Conservation (phyloP, 2,329 filamentous ascomycete genomes). For the Phyllosticta paracitricarpa region DNA sequence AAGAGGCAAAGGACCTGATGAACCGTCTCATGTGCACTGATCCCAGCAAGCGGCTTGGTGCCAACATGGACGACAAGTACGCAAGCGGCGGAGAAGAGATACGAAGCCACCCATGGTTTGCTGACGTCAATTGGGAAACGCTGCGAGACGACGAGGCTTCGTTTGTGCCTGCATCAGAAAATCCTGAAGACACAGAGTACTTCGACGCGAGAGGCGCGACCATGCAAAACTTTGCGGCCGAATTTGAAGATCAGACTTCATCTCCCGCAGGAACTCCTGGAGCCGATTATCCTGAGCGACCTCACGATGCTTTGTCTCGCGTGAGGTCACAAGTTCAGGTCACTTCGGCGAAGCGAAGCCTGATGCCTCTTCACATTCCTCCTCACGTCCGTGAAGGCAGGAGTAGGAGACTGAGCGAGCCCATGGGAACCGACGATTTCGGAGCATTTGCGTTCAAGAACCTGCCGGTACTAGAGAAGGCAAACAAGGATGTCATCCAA, state of each 20-base stretch:
- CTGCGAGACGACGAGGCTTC: slow-evolving; percentile 91
- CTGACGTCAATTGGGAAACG: slow-evolving; percentile 77
- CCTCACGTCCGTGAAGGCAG: slow-evolving; percentile 90
- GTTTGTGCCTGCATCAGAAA: slow-evolving; percentile 84
- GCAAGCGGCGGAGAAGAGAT: slow-evolving; percentile 84
- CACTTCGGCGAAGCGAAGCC: slow-evolving; percentile 74
- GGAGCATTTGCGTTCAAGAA: slow-evolving; percentile 97
- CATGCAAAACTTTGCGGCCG: slow-evolving; percentile 82
- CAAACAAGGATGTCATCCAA: slow-evolving; percentile 97
- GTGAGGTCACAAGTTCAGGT: slow-evolving; percentile 74
- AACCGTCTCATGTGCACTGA: slow-evolving; percentile 83
- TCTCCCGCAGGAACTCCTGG: slow-evolving; percentile 60
- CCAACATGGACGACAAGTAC: slow-evolving; percentile 75
- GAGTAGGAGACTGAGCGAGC: slow-evolving; percentile 80
- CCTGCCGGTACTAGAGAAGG: slow-evolving; percentile 87
- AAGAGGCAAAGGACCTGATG: slow-evolving; percentile 87
- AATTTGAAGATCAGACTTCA: slow-evolving; percentile 80
- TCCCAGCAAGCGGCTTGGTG: slow-evolving; percentile 69
- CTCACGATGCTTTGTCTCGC: slow-evolving; percentile 86
- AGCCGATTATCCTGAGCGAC: slow-evolving; percentile 75
- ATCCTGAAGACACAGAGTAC: slow-evolving; percentile 96
- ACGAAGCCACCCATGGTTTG: slow-evolving; percentile 79
- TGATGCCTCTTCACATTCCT: slow-evolving; percentile 94
- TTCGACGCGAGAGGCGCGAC: slow-evolving; percentile 90
- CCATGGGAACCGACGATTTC: slow-evolving; percentile 82